Evolutionary conservation across 352 stramenopile genomes (phyloP), one percentile per base, ranked within the genome.

Genomic region (Globisporangium spinosum): DNA sequence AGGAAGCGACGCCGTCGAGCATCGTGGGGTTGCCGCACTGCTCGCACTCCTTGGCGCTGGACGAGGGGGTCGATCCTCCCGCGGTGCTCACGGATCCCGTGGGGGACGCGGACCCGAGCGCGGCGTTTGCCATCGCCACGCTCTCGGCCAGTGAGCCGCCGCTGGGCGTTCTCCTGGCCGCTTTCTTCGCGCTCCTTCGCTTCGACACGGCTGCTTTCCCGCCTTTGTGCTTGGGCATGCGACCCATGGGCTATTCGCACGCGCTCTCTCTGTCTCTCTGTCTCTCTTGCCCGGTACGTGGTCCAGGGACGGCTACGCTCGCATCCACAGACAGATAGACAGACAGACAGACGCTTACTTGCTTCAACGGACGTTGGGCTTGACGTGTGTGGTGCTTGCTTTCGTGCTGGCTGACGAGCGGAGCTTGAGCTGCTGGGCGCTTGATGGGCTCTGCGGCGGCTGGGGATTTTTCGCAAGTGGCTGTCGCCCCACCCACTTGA

Each of bases 41-140:
- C 54, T 79, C 75, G 62, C 84, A 93, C 62, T 93, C 82, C 54
- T 80, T 80, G 40, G 34, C 53, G 38, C 47, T 64, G 13, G 67
- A 71, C 54, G 67, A 71, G 22, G 67, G 67, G 12, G 67, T 71
- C n/a, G 67, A 71, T 13, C 51, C 59, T 20, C 67, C 67, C 13
- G 64, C 38, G 12, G 64, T 68, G 23, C 65, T 66, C 34, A 38
- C 38, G 38, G 67, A 71, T 23, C 61, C 64, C n/a, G 69, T 67
- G 23, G 59, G 58, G 17, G 64, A 66, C 9, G 53, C 29, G 12
- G 43, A 40, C 3, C 55, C 54, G 1, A 29, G 25, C 12, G 32
- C 32, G 10, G 65, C 67, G 32, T 51, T 60, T 10, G 61, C 67
- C 25, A 72, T 69, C 54, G 69, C 38, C 17, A 64, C 69, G 47